Base-by-base conservation (phyloP, 306 rosid genomes). In the Vigna nakashimae region DNA sequence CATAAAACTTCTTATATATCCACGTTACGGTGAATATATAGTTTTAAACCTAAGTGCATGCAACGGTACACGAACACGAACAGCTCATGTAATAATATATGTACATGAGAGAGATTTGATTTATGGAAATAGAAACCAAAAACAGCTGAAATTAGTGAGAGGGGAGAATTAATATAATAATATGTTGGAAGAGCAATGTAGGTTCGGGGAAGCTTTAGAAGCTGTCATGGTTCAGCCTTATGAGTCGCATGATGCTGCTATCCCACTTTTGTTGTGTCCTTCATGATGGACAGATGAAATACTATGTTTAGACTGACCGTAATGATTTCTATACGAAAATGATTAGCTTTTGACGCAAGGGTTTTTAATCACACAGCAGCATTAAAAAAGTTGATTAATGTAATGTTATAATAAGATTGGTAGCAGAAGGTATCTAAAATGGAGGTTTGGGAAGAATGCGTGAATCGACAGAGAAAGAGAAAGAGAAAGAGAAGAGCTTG, bases 241-340 rank as follows among this genome's bases (percentile, higher is more conserved):
- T 76, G 83, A 62, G 2, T 67, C 42, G 40, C 53, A 76, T 71
- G 76, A 71, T 65, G 46, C 56, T 76, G 56, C 51, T 46, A 34
- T 80, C 20, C 16, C 62, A 62, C 82, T 84, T 84, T 78, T 67
- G 79, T 28, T 36, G 22, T 65, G 82, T 67, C 81, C 77, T 66
- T 8, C 17, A 78, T 71, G 89, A 84, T 82, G 83, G 89, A 84
- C 90, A 65, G 75, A 75, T 71, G 79, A 76, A 72, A 83, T 79
- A 69, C 85, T 55, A 81, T 79, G 85, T 80, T 75, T 59, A 63
- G 34, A 60, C 77, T 75, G 58, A 58, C 69, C 51, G 52, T 67
- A 59, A 87, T 81, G 38, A 82, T 72, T 76, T 79, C 75, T 79
- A 73, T 26, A 26, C 3, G 28, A 26, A 26, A 26, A 26, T 26